Evolutionary conservation across 306 rosid species (phyloP).

Genomic region (Carpinus fangiana): DNA sequence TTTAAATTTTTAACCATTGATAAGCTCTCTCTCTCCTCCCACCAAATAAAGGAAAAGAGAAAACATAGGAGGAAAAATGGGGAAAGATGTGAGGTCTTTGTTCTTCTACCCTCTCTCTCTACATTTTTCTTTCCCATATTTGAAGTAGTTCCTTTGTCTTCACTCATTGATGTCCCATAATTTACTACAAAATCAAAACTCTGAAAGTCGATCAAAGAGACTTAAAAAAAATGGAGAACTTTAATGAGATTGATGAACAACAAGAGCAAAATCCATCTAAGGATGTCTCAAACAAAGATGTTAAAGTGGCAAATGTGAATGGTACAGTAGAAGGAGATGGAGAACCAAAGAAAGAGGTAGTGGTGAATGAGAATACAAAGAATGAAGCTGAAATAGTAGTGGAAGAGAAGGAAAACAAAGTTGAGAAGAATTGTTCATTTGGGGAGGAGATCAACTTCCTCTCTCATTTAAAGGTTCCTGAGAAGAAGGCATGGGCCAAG

Average conservation of each 20-base stretch:
- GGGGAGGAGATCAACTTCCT: background rate
- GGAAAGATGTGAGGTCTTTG: background rate
- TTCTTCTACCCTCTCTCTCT: background rate
- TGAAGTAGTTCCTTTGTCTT: background rate
- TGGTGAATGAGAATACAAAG: background rate
- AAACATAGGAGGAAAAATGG: background rate
- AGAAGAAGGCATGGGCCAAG: background rate
- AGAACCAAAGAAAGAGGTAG: background rate
- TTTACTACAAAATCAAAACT: background rate
- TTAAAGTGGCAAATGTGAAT: background rate
- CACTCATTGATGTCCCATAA: background rate
- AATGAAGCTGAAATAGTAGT: background rate
- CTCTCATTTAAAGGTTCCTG: background rate
- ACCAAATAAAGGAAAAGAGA: slow-evolving; percentile 4
- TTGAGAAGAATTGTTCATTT: background rate
- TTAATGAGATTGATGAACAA: background rate
- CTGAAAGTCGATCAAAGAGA: background rate
- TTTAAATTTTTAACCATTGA: background rate
- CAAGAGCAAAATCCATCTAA: background rate
- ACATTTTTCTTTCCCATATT: background rate
- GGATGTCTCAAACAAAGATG: background rate
- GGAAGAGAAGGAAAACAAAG: background rate
- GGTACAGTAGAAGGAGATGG: background rate
- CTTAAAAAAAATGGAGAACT: background rate
- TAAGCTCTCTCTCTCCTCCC: background rate